Percentiles rank a stretch among this genome's conserved stretches.
phyloP scores from a whole-genome alignment of 805 yeast genomes.

The Teunomyces panamensis region DNA sequence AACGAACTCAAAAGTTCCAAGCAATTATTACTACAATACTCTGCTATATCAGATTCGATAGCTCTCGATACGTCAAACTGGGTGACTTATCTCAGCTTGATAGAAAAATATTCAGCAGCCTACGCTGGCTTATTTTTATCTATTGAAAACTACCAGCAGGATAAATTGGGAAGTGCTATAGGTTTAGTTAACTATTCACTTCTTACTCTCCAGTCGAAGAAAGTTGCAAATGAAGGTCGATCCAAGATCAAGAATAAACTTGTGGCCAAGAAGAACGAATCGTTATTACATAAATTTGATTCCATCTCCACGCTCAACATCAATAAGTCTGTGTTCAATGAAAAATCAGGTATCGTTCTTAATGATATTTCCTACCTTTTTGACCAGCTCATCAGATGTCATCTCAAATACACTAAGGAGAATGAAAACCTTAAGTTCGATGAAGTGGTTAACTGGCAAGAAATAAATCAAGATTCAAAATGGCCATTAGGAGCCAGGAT shows the following conservation, averaged over 20 bases:
- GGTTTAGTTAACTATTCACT: slow-evolving; percentile 42
- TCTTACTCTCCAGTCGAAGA: slow-evolving; percentile 34
- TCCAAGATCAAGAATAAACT: slow-evolving; percentile 25
- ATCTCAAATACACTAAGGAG: slow-evolving; percentile 42
- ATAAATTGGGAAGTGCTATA: slow-evolving; percentile 44
- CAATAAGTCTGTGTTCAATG: slow-evolving; percentile 33
- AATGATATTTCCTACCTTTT: slow-evolving; percentile 38
- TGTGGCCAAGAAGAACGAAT: slow-evolving; percentile 29
- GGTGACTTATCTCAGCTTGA: slow-evolving; percentile 28
- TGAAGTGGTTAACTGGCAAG: slow-evolving; percentile 32
- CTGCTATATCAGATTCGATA: background rate
- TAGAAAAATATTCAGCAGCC: slow-evolving; percentile 36
- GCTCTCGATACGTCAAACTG: slow-evolving; percentile 17
- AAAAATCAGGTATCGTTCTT: slow-evolving; percentile 31
- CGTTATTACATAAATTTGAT: slow-evolving; percentile 26
- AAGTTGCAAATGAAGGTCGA: slow-evolving; percentile 11
- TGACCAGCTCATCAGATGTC: slow-evolving; percentile 38
- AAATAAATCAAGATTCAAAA: slow-evolving; percentile 34
- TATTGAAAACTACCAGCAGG: slow-evolving; percentile 44
- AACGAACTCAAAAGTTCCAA: slow-evolving; percentile 25
- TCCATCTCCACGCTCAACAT: slow-evolving; percentile 34
- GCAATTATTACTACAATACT: background rate
- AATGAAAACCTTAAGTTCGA: slow-evolving; percentile 39
- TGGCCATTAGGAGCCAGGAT: slow-evolving; percentile 42
- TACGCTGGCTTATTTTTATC: slow-evolving; percentile 45